Evolutionary conservation across 2,329 filamentous ascomycete species (phyloP).

Genomic region (Huntiella abstrusa): DNA sequence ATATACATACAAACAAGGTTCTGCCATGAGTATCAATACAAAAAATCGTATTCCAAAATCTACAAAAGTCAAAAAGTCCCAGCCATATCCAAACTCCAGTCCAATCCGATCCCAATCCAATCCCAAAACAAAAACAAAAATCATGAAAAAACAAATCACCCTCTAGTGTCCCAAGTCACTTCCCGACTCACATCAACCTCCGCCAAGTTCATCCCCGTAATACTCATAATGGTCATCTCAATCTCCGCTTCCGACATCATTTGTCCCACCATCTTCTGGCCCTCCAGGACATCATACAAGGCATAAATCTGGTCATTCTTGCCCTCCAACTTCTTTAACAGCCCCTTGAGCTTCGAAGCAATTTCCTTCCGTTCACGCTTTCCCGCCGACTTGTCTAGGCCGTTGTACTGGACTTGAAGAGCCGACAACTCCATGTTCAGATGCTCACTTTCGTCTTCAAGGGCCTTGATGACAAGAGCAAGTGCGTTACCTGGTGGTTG

Average conservation of each 20-base stretch:
- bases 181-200: slow-evolving; percentile 22
- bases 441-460: slow-evolving; percentile 64
- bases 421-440: slow-evolving; percentile 49
- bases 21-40: slow-evolving; percentile 5
- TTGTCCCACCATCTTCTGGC: slow-evolving; percentile 48
- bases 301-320: slow-evolving; percentile 68
- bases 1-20: slow-evolving; percentile 2
- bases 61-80: slow-evolving; percentile 4
- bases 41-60: slow-evolving; percentile 10
- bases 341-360: slow-evolving; percentile 37
- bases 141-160: slow-evolving; percentile 4
- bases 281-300: slow-evolving; percentile 68
- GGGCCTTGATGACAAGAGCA: slow-evolving; percentile 62
- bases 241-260: slow-evolving; percentile 43
- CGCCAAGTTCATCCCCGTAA: slow-evolving; percentile 26
- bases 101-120: not conserved
- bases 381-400: slow-evolving; percentile 46
- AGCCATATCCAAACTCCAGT: not conserved
- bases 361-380: slow-evolving; percentile 44
- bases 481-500: slow-evolving; percentile 55
- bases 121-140: not conserved
- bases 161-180: slow-evolving; percentile 20
- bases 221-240: slow-evolving; percentile 43
- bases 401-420: slow-evolving; percentile 43
- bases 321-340: slow-evolving; percentile 46